These are phyloP conservation scores for Capronia coronata DNA, from an alignment of 2,329 filamentous ascomycete genomes.

Conservation along the genomic window DNA sequence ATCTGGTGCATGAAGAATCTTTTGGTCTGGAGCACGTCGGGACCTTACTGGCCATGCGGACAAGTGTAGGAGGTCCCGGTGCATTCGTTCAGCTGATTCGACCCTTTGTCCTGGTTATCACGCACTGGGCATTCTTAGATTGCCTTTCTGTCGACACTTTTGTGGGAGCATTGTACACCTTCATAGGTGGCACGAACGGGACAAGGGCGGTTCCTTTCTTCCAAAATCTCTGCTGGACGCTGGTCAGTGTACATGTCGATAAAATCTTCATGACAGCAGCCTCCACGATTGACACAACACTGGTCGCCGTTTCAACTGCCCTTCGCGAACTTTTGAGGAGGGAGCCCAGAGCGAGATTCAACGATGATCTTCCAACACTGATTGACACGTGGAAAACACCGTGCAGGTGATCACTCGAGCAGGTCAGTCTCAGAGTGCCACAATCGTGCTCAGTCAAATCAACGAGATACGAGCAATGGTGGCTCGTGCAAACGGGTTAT, in stretches of 20 bases:
- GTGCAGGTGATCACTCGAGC: background rate
- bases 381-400: slow-evolving; percentile 2
- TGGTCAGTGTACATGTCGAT: slow-evolving; percentile 4
- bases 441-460: slow-evolving; percentile 4
- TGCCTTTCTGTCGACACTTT: slow-evolving; percentile 34
- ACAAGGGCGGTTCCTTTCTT: slow-evolving; percentile 33
- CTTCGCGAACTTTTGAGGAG: slow-evolving; percentile 28
- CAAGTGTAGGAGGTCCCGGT: background rate
- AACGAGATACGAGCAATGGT: slow-evolving; percentile 13
- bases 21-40: slow-evolving; percentile 31
- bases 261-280: slow-evolving; percentile 13
- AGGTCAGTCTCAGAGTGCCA: slow-evolving; percentile 25
- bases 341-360: slow-evolving; percentile 16
- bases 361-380: slow-evolving; percentile 28
- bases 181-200: slow-evolving; percentile 51
- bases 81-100: slow-evolving; percentile 24
- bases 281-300: slow-evolving; percentile 15
- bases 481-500: slow-evolving; percentile 10
- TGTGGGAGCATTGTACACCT: slow-evolving; percentile 36
- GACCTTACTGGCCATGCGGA: slow-evolving; percentile 24
- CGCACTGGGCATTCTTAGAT: slow-evolving; percentile 33
- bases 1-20: slow-evolving; percentile 30
- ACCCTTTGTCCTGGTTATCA: slow-evolving; percentile 31
- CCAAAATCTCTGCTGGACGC: slow-evolving; percentile 24
- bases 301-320: slow-evolving; percentile 20